Percentiles rank a stretch among this genome's conserved stretches.
Evolutionary conservation across 768 basidiomycete genomes (phyloP).

Genomic region (Pisolithus microcarpus): DNA sequence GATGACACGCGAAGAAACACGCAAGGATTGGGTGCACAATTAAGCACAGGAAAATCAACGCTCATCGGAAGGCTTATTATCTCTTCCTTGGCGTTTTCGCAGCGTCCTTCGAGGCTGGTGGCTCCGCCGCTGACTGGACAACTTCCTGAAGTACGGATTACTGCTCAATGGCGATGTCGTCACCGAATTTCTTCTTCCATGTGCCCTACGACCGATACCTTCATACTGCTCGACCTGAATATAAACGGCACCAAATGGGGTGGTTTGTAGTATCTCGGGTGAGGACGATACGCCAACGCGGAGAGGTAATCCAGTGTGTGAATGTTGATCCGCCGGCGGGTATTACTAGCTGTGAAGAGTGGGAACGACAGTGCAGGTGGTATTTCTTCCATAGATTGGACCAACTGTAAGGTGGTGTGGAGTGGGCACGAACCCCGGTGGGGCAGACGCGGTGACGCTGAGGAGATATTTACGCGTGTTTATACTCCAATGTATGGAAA

Average conservation of each 20-base stretch:
- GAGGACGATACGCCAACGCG: constrained; percentile 65
- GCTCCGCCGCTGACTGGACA: constrained; percentile 21
- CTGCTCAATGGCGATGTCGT: constrained; percentile 33
- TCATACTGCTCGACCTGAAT: constrained; percentile 59
- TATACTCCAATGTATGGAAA: too few species aligned
- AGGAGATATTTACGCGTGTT: too few species aligned
- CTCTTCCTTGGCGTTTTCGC: not conserved
- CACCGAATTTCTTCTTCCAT: too few species aligned
- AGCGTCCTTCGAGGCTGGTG: constrained; percentile 8
- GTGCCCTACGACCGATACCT: constrained; percentile 67
- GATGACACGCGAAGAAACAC: too few species aligned
- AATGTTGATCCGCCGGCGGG: constrained; percentile 87
- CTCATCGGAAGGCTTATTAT: not conserved
- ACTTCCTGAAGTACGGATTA: constrained; percentile 21
- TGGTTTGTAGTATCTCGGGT: constrained; percentile 90
- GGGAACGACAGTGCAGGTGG: constrained; percentile 81
- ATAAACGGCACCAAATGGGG: constrained; percentile 58
- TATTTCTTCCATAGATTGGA: constrained; percentile 73
- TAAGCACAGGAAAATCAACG: too few species aligned
- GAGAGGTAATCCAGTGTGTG: constrained; percentile 84
- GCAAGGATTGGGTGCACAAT: too few species aligned
- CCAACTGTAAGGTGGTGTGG: constrained; percentile 56
- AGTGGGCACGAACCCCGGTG: too few species aligned
- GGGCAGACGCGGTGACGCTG: too few species aligned
- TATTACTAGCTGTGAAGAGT: constrained; percentile 79